phyloP scores from a whole-genome alignment of 1,139 yeast species.

The Kodamaea derodonti region DNA sequence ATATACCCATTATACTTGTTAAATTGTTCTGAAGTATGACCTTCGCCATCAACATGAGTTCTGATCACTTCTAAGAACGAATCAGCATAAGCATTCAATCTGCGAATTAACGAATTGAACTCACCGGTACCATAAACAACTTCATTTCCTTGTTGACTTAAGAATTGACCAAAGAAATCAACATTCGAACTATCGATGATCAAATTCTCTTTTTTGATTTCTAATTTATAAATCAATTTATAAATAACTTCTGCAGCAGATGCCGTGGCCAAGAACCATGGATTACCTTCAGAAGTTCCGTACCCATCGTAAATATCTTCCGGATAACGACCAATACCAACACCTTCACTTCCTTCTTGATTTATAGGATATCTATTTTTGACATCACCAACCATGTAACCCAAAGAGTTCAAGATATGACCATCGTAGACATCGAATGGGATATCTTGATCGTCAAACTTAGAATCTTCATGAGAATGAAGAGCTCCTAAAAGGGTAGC shows the following conservation, averaged over 20 bases:
- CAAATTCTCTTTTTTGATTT: constrained; percentile 21
- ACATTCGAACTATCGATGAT: constrained; percentile 22
- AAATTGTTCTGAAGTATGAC: constrained; percentile 86
- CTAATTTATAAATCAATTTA: constrained; percentile 28
- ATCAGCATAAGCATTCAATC: constrained; percentile 62
- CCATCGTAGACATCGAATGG: constrained; percentile 61
- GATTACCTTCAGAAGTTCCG: constrained; percentile 76
- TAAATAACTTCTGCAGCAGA: constrained; percentile 65
- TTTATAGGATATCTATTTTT: constrained; percentile 72
- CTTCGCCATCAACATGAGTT: constrained; percentile 69
- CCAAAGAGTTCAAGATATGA: constrained; percentile 54
- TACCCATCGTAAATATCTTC: constrained; percentile 89
- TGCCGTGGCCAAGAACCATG: constrained; percentile 91
- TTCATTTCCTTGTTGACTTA: constrained; percentile 5
- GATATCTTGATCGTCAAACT: constrained; percentile 28
- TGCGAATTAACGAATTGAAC: constrained; percentile 41
- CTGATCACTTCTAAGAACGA: constrained; percentile 70
- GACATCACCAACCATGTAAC: constrained; percentile 63
- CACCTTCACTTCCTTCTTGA: constrained; percentile 51
- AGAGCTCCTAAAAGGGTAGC: constrained; percentile 72
- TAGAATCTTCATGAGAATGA: constrained; percentile 54
- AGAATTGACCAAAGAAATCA: constrained; percentile 29
- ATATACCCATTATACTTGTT: constrained; percentile 75
- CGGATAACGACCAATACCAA: constrained; percentile 88
- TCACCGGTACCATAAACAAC: constrained; percentile 40